These are phyloP conservation scores for Trichoderma arundinaceum DNA, from an alignment of 2,329 filamentous ascomycete genomes.

Conservation along the genomic window DNA sequence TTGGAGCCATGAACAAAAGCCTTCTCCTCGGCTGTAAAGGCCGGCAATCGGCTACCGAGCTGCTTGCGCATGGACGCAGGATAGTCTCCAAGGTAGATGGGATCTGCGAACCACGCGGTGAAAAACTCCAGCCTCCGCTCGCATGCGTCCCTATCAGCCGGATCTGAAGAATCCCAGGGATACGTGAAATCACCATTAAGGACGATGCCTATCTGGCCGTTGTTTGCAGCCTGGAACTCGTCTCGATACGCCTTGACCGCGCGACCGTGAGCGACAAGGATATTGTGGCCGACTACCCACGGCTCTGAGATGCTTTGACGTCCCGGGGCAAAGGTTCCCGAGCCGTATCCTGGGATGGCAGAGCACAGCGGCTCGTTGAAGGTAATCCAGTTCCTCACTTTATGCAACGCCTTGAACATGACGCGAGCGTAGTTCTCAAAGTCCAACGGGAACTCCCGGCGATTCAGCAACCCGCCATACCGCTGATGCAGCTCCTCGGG, in stretches of 20 bases:
- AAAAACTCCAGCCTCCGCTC: slow-evolving; percentile 85
- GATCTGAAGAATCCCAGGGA: slow-evolving; percentile 80
- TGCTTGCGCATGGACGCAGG: slow-evolving; percentile 83
- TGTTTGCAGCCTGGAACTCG: slow-evolving; percentile 74
- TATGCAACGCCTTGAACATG: slow-evolving; percentile 74
- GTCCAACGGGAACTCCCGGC: slow-evolving; percentile 81
- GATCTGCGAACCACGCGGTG: slow-evolving; percentile 88
- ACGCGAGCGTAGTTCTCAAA: slow-evolving; percentile 79
- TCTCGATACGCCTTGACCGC: slow-evolving; percentile 84
- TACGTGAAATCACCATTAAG: slow-evolving; percentile 84
- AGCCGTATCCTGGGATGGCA: slow-evolving; percentile 78
- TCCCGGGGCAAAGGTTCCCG: slow-evolving; percentile 81
- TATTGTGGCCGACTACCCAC: slow-evolving; percentile 81
- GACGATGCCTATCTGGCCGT: slow-evolving; percentile 84
- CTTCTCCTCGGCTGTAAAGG: slow-evolving; percentile 73
- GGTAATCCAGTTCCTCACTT: slow-evolving; percentile 87
- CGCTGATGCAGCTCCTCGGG: slow-evolving; percentile 78
- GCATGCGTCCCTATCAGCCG: slow-evolving; percentile 74
- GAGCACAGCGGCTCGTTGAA: slow-evolving; percentile 92
- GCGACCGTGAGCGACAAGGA: slow-evolving; percentile 78
- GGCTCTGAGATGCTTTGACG: slow-evolving; percentile 76
- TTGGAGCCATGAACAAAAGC: slow-evolving; percentile 83
- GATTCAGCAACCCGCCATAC: slow-evolving; percentile 81
- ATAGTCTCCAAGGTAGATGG: slow-evolving; percentile 83
- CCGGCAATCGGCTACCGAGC: slow-evolving; percentile 76